Conservation (phyloP, 345 rosid species). For the Hevea brasiliensis region DNA sequence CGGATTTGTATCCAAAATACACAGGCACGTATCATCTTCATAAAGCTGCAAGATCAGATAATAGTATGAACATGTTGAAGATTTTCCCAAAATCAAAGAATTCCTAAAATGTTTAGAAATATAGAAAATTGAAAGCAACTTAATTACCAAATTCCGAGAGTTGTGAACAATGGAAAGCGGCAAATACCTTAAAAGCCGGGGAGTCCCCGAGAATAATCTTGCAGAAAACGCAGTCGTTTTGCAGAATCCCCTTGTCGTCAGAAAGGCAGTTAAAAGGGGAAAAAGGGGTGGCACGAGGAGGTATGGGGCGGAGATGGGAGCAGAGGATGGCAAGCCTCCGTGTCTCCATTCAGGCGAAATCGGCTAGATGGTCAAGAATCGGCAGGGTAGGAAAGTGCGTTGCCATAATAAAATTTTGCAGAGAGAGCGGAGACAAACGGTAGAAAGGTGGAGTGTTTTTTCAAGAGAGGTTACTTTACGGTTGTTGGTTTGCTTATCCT, state of each 20-base stretch:
- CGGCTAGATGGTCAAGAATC: background rate
- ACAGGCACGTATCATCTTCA: slow-evolving; percentile 85
- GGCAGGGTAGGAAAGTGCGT: background rate
- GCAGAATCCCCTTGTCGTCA: slow-evolving; percentile 7
- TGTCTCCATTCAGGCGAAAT: slow-evolving; percentile 42
- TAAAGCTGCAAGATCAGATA: slow-evolving; percentile 53
- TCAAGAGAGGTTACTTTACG: background rate
- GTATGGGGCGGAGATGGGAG: slow-evolving; percentile 54
- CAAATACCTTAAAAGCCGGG: slow-evolving; percentile 63
- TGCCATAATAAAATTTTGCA: background rate
- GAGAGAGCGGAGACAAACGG: background rate
- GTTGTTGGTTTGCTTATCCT: slow-evolving; percentile 15
- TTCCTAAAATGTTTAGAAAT: background rate
- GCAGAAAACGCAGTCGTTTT: slow-evolving; percentile 77
- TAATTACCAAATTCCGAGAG: background rate
- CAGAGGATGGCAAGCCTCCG: slow-evolving; percentile 70
- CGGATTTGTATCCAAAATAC: slow-evolving; percentile 83
- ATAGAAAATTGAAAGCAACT: background rate
- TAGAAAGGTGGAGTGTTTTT: background rate
- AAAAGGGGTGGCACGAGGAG: slow-evolving; percentile 21
- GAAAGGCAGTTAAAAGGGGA: slow-evolving; percentile 40
- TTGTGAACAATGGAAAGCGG: background rate
- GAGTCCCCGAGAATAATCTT: slow-evolving; percentile 72
- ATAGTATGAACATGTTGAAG: background rate
- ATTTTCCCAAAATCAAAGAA: background rate